phyloP scores from a whole-genome alignment of 2,329 filamentous ascomycete species.

The Trichoderma atrobrunneum region DNA sequence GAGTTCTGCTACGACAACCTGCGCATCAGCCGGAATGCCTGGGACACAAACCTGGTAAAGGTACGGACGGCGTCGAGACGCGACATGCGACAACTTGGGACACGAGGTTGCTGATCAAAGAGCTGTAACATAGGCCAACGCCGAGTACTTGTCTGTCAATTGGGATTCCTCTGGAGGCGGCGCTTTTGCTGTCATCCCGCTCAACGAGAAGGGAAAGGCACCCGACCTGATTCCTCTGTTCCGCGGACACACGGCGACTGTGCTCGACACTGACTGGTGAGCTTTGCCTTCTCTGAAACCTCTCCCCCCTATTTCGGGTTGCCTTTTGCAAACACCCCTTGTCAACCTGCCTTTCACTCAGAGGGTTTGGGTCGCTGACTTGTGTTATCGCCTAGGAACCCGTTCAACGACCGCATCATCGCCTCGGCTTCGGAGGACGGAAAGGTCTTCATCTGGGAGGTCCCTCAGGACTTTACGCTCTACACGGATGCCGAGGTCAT shows the following conservation, averaged over 20 bases:
- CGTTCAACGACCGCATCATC: slow-evolving; percentile 90
- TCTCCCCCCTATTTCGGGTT: not conserved
- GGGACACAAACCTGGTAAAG: slow-evolving; percentile 99
- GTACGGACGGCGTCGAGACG: slow-evolving; percentile 47
- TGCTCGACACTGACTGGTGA: slow-evolving; percentile 96
- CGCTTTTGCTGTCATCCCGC: slow-evolving; percentile 92
- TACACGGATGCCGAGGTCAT: slow-evolving; percentile 83
- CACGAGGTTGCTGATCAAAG: slow-evolving; percentile 20
- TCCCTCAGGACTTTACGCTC: slow-evolving; percentile 82
- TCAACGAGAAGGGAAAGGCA: slow-evolving; percentile 83
- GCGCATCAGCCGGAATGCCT: slow-evolving; percentile 95
- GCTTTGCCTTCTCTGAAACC: slow-evolving; percentile 19
- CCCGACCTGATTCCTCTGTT: slow-evolving; percentile 94
- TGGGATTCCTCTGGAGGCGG: slow-evolving; percentile 96
- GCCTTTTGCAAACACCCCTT: not conserved
- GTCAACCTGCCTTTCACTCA: not conserved
- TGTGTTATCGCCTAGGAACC: slow-evolving; percentile 62
- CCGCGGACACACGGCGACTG: slow-evolving; percentile 90
- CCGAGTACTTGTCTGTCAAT: slow-evolving; percentile 94
- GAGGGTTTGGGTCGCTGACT: slow-evolving; percentile 22
- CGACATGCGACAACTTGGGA: not conserved
- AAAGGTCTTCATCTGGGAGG: slow-evolving; percentile 96
- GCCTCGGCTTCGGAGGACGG: slow-evolving; percentile 95
- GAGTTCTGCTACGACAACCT: slow-evolving; percentile 99
- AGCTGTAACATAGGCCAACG: slow-evolving; percentile 68